These are phyloP conservation scores for Cajanus cajan DNA, from an alignment of 306 rosid genomes.

Conservation along the genomic window DNA sequence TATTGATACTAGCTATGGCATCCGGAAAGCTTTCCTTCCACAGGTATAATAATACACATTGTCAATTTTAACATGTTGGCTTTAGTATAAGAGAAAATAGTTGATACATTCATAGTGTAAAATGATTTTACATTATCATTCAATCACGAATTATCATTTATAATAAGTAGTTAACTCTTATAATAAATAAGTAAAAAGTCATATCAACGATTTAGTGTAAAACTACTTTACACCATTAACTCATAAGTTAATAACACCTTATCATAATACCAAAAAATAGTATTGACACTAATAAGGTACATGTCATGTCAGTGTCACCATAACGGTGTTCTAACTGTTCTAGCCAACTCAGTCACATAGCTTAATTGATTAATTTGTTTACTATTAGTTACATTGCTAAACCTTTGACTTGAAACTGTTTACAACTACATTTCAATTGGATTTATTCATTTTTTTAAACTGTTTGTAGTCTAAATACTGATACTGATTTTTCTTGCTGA, in stretches of 20 bases:
- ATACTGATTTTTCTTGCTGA: slow-evolving; percentile 23
- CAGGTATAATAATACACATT: slow-evolving; percentile 50
- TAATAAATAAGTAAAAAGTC: too few relatives aligned
- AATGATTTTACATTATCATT: too few relatives aligned
- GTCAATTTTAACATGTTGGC: not conserved
- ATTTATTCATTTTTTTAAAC: not conserved
- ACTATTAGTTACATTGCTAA: not conserved
- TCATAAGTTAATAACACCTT: not conserved
- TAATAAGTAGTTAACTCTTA: too few relatives aligned
- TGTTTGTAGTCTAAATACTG: slow-evolving; percentile 6
- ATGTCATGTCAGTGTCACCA: not conserved
- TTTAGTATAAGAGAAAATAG: not conserved
- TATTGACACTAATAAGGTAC: not conserved
- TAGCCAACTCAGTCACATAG: not conserved
- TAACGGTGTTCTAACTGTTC: not conserved
- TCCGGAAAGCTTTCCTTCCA: slow-evolving; percentile 87
- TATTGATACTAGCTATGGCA: slow-evolving; percentile 66
- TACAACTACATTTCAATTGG: not conserved
- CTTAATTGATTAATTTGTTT: not conserved
- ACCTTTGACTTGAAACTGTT: not conserved
- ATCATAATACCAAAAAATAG: not conserved
- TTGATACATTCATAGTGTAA: too few relatives aligned
- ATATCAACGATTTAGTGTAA: too few relatives aligned
- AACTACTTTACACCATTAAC: too few relatives aligned
- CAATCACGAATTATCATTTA: too few relatives aligned